Base-by-base conservation (phyloP, 495 filamentous ascomycete genomes). In the Lasiosphaeris hirsuta region DNA sequence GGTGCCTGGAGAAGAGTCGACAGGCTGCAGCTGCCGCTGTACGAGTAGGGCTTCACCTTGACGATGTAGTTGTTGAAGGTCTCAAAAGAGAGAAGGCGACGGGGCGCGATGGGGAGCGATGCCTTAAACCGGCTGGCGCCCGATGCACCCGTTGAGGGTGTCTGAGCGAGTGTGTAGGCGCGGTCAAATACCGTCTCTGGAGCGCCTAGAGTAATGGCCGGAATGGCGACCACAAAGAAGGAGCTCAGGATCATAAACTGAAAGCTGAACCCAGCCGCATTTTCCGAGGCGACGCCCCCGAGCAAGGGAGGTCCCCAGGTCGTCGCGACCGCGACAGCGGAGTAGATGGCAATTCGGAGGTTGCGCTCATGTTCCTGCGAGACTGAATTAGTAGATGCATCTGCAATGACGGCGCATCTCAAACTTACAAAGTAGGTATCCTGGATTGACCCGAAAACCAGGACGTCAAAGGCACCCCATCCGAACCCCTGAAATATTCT, bases 381-480 rank as follows among this genome's bases (percentile, higher is more conserved):
- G 18, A 47, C 40, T 72, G 23, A 63, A 68, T 63, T 46, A 51
- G 46, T 40, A 11, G 23, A 34, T 36, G 35, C 42, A 38, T 33
- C 4, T n/a, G 54, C 14, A 3, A 14, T 15, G 10, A 15, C 41
- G 38, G 10, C 33, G 42, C n/a, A 33, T 30, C 23, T 30, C 23
- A 30, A 5, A 63, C 76, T 66, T 60, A 82, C 79, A 61, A 79
- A 81, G 59, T 72, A 82, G 1, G 77, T 78, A 56, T 82, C 79
- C 43, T 76, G 70, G 37, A 82, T 77, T 0, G 71, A 75, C 13
- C 70, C 69, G 18, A 73, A 58, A 1, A 78, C 70, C 37, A 82
- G 63, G 7, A 73, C 71, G 56, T 82, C 79, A 41, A 80, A 77
- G 19, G 72, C 70, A 33, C 79, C 79, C 79, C 79, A 82, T n/a